Evolutionary conservation across 768 basidiomycete species (phyloP).

Genomic region (Podaxis sp.): DNA sequence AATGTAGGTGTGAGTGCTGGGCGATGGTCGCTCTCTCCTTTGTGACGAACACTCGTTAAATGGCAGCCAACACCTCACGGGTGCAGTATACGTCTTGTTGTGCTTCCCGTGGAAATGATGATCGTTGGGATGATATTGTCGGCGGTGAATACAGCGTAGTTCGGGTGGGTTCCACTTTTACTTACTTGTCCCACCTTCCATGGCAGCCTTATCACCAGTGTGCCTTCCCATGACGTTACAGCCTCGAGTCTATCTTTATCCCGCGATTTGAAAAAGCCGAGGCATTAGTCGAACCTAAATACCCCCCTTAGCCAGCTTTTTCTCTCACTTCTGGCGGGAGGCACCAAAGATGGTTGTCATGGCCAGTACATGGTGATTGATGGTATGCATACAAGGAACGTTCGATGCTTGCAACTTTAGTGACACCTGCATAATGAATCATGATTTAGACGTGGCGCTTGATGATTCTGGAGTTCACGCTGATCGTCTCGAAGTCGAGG

Average conservation of each 20-base stretch:
- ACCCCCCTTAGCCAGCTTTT: not conserved
- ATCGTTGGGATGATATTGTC: constrained; percentile 2
- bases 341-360: not conserved
- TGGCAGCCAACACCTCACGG: not conserved
- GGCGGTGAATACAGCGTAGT: not conserved
- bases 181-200: not conserved
- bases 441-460: not conserved
- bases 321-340: not conserved
- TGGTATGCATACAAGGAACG: not conserved
- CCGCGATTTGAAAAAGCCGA: not conserved
- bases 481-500: constrained; percentile 7
- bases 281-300: no score
- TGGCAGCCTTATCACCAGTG: not conserved
- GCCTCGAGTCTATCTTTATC: not conserved
- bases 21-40: not conserved
- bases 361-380: not conserved
- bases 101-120: not conserved
- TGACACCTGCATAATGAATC: not conserved
- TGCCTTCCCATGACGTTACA: not conserved
- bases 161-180: not conserved
- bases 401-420: not conserved
- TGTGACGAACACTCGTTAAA: not conserved
- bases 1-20: not conserved
- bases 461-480: not conserved
- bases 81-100: not conserved